Percentiles rank a stretch among this genome's conserved stretches.
Evolutionary conservation across 2,329 filamentous ascomycete species (phyloP).

Genomic region (Pseudocercospora crystallina): DNA sequence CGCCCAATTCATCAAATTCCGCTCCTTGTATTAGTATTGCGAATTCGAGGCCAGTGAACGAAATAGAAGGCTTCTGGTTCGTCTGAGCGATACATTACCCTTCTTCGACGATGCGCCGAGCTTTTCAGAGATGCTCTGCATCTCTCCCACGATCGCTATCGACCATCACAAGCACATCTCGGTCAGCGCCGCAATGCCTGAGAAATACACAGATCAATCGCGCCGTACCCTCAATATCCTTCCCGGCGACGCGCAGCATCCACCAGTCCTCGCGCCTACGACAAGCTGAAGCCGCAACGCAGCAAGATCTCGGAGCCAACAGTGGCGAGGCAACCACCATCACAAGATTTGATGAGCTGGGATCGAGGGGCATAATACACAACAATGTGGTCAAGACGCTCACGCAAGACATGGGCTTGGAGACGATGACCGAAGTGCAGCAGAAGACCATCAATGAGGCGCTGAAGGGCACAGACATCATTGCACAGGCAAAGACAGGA

Average conservation of each 20-base stretch:
- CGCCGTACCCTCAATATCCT: slow-evolving; percentile 36
- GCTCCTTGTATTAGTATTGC: not conserved
- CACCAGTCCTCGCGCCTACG: slow-evolving; percentile 42
- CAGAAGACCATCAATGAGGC: slow-evolving; percentile 77
- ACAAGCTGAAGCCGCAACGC: slow-evolving; percentile 31
- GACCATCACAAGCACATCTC: slow-evolving; percentile 13
- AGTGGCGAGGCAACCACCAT: slow-evolving; percentile 27
- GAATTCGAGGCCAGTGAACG: not conserved
- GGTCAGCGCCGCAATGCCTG: slow-evolving; percentile 17
- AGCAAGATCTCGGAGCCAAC: slow-evolving; percentile 1
- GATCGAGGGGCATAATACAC: slow-evolving; percentile 56
- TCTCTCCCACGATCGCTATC: slow-evolving; percentile 27
- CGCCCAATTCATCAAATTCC: slow-evolving; percentile 8
- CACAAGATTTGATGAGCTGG: slow-evolving; percentile 48
- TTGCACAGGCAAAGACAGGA: slow-evolving; percentile 94
- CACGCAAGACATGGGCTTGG: slow-evolving; percentile 69
- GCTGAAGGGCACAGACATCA: slow-evolving; percentile 74
- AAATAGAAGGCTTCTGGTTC: not conserved
- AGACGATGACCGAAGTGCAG: slow-evolving; percentile 91
- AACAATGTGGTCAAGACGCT: slow-evolving; percentile 66
- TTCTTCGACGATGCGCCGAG: slow-evolving; percentile 29
- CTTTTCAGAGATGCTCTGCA: slow-evolving; percentile 33
- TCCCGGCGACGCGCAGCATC: slow-evolving; percentile 28
- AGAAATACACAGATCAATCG: slow-evolving; percentile 32
- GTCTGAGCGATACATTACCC: not conserved